Evolutionary conservation across 768 basidiomycete genomes (phyloP), one percentile per base, ranked within the genome.

Genomic region (Russula dissimulans): DNA sequence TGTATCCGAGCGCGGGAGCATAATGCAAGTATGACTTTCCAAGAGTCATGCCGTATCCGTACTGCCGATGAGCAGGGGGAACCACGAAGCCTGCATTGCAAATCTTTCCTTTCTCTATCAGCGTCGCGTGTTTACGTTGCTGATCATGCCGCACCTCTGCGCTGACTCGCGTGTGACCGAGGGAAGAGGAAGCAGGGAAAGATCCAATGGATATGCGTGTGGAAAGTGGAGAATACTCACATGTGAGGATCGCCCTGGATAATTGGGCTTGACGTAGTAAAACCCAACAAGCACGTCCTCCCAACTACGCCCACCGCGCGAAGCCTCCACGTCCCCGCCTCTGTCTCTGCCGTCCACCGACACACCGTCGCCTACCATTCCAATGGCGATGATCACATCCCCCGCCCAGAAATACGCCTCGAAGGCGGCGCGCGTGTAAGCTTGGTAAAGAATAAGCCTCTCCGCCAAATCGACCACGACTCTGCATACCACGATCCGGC

Each of bases 31-130:
- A 97, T 3, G 89, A 89, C 61, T 78, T 79, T 3, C 88, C 92
- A 41, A 97, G 80, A 7, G 81, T 75, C 44, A 74, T 73, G 17
- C 93, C 94, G 67, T 87, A 82, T 34, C 87, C 84, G 39, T 76
- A 73, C 3, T 83, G 83, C 29, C 91, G 79, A 36, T 84, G 81
- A 0, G 67, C 67, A 5, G 80, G 77, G 22, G 86, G 82, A 7
- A 94, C 85, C 39, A 95, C 76, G 72, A 97, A 97, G 3, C 94
- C 94, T 4, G 81, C 92, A 67, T 95, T 97, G 73, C 91, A 92
- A 61, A 89, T 88, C 86, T 91, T 65, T 39, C 48, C 51, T 42
- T 44, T 34, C 42, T 36, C 14, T 32, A 58, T 56, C 56, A 62
- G 43, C 53, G 1, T 15, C 22, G 14, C 14, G 4, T 10, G 39